Evolutionary conservation across 169 alveolate species (phyloP), one percentile per base, ranked within the genome.

Genomic region (Eimeria sp.): DNA sequence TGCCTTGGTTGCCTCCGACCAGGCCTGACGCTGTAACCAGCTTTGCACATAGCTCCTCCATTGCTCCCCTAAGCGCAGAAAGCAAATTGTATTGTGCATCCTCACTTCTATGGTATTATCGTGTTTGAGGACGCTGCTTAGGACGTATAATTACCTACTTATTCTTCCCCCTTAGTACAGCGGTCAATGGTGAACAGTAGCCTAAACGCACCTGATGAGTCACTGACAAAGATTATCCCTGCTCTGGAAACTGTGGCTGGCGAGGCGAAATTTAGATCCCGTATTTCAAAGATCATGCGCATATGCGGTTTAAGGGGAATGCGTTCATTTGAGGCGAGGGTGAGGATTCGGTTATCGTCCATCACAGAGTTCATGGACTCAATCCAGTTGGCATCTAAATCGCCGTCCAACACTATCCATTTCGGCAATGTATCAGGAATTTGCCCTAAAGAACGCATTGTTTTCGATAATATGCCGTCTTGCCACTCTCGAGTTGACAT

Each of bases 221-320:
- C 99, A 76, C 99, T 98, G 89, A 98, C 98, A 95, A 98, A 99
- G 62, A 99, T 98, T 95, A 99, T 98, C 96, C 99, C 99, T 33
- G 99, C 99, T 91, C 99, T 97, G 56, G 99, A 98, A 60, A 99
- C 99, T 27, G 99, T 99, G 80, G 99, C 99, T n/a, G 99, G 99
- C 30, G 99, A 98, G 68, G 99, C 99, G 97, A 98, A 99, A 97
- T 98, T 98, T 95, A 99, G 98, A 97, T 99, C 99, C 89, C 99
- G 98, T 95, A 99, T 99, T 97, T 99, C 99, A 97, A 99, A 99
- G 96, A 99, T 97, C 98, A 98, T 97, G 97, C 99, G 99, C 99
- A 99, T 99, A 97, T 99, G 99, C 72, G 98, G 98, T 96, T 99
- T 90, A 93, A 99, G 97, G 33, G 99, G 99, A 78, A 99, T 99